Percentiles rank a stretch among this genome's conserved stretches.
Evolutionary conservation across 2,329 filamentous ascomycete species (phyloP).

Genomic region (Boeremia lycopersici): DNA sequence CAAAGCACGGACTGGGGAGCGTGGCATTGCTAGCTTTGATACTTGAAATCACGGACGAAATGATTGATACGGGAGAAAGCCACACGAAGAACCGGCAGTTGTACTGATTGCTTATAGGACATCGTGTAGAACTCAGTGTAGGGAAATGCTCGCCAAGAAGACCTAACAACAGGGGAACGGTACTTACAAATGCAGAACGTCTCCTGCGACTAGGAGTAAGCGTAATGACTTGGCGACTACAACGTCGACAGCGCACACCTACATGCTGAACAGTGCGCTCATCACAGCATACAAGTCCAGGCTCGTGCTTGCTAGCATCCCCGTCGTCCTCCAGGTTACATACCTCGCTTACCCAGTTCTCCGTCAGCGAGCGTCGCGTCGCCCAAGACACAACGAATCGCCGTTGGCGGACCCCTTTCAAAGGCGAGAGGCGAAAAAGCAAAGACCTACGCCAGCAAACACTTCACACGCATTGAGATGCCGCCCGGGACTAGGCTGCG

Average conservation of each 20-base stretch:
- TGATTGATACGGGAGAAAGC: no score
- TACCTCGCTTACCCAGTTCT: background rate
- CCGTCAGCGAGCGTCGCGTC: slow-evolving; percentile 1
- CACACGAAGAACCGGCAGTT: no score
- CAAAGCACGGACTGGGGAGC: no score
- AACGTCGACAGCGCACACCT: background rate
- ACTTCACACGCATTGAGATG: background rate
- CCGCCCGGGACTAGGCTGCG: background rate
- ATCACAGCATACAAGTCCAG: background rate
- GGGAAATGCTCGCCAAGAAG: no score
- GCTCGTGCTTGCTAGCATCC: background rate
- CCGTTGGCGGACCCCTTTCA: background rate
- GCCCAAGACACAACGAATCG: background rate
- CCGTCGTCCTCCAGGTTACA: background rate
- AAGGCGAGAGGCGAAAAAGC: slow-evolving; percentile 1
- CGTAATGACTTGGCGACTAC: background rate
- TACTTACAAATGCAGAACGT: no score
- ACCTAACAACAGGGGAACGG: no score
- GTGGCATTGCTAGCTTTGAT: no score
- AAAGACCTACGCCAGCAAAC: background rate
- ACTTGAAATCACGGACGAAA: no score
- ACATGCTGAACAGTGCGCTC: background rate
- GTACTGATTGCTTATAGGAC: no score
- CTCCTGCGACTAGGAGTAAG: background rate
- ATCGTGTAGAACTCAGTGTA: no score